Percentiles rank a stretch among this genome's conserved stretches.
phyloP scores from a whole-genome alignment of 2,329 filamentous ascomycete genomes.

The Aspergillus fumigatiaffinis region DNA sequence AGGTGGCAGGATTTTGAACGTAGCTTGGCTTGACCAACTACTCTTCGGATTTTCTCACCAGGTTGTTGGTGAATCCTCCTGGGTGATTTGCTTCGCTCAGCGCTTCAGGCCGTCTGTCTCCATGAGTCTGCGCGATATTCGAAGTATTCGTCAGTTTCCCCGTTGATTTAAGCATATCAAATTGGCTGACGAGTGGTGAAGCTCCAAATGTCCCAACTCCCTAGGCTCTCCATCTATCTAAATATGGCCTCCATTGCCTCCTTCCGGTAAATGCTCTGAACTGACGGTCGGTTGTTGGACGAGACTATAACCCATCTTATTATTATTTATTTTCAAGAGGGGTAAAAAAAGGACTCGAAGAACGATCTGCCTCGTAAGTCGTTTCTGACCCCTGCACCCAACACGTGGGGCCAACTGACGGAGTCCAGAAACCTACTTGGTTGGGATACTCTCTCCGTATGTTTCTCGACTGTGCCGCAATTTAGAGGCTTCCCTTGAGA shows the following conservation, averaged over 20 bases:
- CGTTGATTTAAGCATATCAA: neutral
- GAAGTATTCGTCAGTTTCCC: neutral
- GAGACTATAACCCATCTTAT: too few species aligned
- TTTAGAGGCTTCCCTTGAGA: neutral
- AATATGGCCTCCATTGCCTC: neutral
- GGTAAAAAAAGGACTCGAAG: too few species aligned
- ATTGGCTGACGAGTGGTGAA: neutral
- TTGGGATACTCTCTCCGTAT: neutral
- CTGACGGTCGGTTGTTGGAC: too few species aligned
- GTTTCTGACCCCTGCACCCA: constrained; percentile 8
- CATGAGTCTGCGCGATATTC: neutral
- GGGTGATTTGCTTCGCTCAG: neutral
- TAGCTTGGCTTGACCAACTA: neutral
- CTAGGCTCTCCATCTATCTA: neutral
- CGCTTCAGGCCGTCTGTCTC: too few species aligned
- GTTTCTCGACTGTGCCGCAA: neutral
- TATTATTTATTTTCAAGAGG: neutral
- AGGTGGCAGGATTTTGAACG: too few species aligned
- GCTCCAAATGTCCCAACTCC: neutral
- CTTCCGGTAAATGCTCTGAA: neutral
- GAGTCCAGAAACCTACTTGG: neutral
- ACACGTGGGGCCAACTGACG: constrained; percentile 11
- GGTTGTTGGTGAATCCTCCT: neutral
- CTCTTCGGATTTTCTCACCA: neutral
- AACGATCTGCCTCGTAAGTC: neutral